phyloP scores from a whole-genome alignment of 331 rosid genomes.

The Quercus tomentella region DNA sequence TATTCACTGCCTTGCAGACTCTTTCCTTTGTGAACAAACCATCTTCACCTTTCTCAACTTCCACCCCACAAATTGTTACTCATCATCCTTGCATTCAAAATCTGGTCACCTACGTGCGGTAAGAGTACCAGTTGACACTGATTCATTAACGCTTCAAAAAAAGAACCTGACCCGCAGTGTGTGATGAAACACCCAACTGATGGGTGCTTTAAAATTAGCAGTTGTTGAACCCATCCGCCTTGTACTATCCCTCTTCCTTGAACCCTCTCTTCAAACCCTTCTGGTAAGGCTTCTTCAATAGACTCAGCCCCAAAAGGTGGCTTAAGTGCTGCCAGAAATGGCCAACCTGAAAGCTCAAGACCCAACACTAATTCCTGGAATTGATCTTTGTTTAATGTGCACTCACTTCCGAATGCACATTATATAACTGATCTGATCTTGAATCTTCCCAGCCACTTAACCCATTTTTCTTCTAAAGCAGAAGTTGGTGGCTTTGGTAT shows the following conservation, averaged over 20 bases:
- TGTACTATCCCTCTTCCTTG: constrained; percentile 21
- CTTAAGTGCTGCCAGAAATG: too few relatives aligned
- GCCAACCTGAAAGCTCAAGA: too few relatives aligned
- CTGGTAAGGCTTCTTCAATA: too few relatives aligned
- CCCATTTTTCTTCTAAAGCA: background rate
- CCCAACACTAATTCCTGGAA: too few relatives aligned
- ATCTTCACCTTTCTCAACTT: too few relatives aligned
- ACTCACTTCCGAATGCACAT: background rate
- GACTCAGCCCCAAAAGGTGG: too few relatives aligned
- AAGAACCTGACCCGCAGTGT: constrained; percentile 18
- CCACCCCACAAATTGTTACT: background rate
- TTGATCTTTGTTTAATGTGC: background rate
- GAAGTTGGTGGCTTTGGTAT: background rate
- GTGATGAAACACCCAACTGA: constrained; percentile 44
- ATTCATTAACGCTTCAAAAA: background rate
- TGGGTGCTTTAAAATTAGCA: constrained; percentile 25
- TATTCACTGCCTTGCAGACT: too few relatives aligned
- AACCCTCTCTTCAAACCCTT: too few relatives aligned
- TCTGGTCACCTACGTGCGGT: background rate
- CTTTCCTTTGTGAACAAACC: too few relatives aligned
- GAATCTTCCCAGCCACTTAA: background rate
- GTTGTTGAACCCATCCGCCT: constrained; percentile 35
- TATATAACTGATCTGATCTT: background rate
- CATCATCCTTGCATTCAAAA: background rate
- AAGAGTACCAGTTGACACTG: background rate